Conservation (phyloP, 2,329 filamentous ascomycete genomes). For the Colletotrichum spinosum region DNA sequence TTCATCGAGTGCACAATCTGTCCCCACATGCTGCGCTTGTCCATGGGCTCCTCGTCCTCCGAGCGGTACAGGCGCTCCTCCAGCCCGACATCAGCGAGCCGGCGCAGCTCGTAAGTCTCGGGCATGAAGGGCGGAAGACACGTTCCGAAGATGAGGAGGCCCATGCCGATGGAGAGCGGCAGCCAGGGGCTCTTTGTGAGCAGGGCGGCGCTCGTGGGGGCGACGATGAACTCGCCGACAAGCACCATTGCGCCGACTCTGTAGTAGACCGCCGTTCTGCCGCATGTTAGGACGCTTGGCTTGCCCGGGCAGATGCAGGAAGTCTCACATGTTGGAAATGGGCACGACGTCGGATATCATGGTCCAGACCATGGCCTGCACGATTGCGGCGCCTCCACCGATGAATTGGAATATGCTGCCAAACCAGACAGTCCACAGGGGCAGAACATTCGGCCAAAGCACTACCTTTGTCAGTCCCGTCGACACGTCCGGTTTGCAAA, state of each 20-base stretch:
- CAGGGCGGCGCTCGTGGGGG: conserved; percentile 54
- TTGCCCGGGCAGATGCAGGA: not conserved
- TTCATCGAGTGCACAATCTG: conserved; percentile 42
- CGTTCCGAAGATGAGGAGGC: conserved; percentile 44
- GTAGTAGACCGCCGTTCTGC: conserved; percentile 54
- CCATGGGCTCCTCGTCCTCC: conserved; percentile 6
- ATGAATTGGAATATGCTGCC: conserved; percentile 51
- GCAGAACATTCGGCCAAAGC: conserved; percentile 50
- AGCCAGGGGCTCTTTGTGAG: conserved; percentile 54
- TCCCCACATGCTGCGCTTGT: conserved; percentile 4
- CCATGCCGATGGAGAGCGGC: conserved; percentile 50
- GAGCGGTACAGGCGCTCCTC: conserved; percentile 34
- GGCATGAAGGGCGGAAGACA: conserved; percentile 50
- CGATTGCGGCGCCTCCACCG: conserved; percentile 54
- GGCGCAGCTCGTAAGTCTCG: conserved; percentile 55
- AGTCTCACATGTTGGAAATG: conserved; percentile 41
- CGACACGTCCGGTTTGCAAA: not conserved
- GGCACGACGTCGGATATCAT: conserved; percentile 57
- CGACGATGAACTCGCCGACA: conserved; percentile 51
- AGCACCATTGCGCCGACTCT: conserved; percentile 51
- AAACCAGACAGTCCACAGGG: conserved; percentile 53
- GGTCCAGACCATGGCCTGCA: conserved; percentile 58
- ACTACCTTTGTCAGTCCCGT: conserved; percentile 45
- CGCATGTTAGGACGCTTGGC: not conserved
- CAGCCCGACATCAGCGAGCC: conserved; percentile 41